Evolutionary conservation across 2,329 filamentous ascomycete species (phyloP), one percentile per base, ranked within the genome.

Genomic region (Mycocentrospora acerina): DNA sequence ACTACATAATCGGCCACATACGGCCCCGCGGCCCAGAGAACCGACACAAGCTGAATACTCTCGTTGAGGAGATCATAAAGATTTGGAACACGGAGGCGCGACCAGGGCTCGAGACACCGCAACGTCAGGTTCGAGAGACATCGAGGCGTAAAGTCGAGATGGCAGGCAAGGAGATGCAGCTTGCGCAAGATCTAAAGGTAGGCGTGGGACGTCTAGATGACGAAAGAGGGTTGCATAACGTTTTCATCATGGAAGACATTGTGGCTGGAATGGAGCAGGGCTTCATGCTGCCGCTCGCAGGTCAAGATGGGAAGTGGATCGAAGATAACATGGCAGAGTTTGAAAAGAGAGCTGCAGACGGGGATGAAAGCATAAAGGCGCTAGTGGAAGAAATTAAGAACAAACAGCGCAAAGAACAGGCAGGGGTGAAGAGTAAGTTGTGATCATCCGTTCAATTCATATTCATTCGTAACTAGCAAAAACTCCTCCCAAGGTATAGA

Each of bases 201-300:
- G 44, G 35, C 4, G 30, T 37, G 4, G 53, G 51, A 2, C 16
- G 51, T 2, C n/a, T 60, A 10, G 46, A 51, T 7, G 46, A 55
- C 22, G 22, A 30, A 10, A 14, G 27, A 13, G 49, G 44, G 16
- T 45, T 64, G 28, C 51, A 61, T 30, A 51, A 47, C 28, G 42
- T 61, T 4, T 61, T 63, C 33, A 24, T 64, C 7, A 48, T 58
- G 35, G 54, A 55, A 24, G 50, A 55, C 43, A 55, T 61, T 19
- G 45, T 31, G 8, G 59, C 51, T 19, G 59, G 55, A 4, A 48
- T 48, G 18, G 57, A 62, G 40, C 46, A 57, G 19, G 60, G 59
- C 18, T 53, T 62, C 36, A 25, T 51, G 10, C 15, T 62, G 12
- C 55, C 55, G 0, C 24, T 45, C 4, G 60, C 53, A 10, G 59